phyloP scores from a whole-genome alignment of 768 basidiomycete genomes.

The Serendipita indica region DNA sequence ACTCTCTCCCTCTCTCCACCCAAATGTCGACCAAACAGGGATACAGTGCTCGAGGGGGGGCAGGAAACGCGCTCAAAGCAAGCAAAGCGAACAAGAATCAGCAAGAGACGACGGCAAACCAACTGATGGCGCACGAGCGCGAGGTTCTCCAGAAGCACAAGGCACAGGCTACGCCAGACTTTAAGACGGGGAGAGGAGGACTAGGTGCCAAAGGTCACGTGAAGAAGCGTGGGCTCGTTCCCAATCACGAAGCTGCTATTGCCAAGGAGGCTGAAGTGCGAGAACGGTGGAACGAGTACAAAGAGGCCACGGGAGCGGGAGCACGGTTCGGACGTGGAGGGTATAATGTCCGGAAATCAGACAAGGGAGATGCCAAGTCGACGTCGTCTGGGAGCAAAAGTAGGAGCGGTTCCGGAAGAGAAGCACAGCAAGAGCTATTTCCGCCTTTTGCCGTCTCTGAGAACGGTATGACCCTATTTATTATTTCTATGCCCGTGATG shows the following conservation, averaged over 20 bases:
- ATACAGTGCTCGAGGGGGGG: not conserved
- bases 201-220: not conserved
- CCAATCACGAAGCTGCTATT: not conserved
- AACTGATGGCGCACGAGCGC: not conserved
- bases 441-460: not conserved
- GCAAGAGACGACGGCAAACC: not conserved
- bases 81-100: not conserved
- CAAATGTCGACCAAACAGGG: not conserved
- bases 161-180: not conserved
- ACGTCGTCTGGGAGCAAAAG: not conserved
- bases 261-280: not conserved
- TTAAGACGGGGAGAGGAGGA: not conserved
- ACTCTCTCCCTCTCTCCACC: not conserved
- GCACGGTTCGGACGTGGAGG: not conserved
- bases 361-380: not conserved
- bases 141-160: not conserved
- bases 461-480: not conserved
- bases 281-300: not conserved
- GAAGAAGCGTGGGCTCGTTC: not conserved
- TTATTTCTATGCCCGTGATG: not conserved
- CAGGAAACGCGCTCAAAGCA: not conserved
- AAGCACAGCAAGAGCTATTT: not conserved
- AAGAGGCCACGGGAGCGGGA: not conserved
- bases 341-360: not conserved
- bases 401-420: not conserved